Evolutionary conservation across 1,284 basidiomycete species (phyloP).

Genomic region (Marasmius fiardii): DNA sequence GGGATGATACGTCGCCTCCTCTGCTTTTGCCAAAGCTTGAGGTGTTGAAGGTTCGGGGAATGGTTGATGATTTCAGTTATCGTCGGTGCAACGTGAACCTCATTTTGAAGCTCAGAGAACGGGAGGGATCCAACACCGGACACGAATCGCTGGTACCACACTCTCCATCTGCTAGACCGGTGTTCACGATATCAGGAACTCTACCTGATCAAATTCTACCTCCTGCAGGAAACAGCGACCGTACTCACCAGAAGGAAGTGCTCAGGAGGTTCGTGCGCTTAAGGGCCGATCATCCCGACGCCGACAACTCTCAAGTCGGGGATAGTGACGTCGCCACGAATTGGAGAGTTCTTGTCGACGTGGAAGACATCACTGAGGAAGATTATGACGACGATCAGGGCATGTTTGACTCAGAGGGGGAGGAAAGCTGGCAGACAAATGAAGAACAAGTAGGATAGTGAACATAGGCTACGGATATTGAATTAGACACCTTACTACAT

Average conservation of each 20-base stretch:
- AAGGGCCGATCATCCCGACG: neutral
- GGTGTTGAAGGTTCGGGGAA: slow-evolving; percentile 7
- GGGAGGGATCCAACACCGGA: neutral
- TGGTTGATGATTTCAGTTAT: neutral
- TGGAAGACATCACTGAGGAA: slow-evolving; percentile 4
- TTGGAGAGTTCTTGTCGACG: slow-evolving; percentile 5
- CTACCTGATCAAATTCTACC: slow-evolving; percentile 1
- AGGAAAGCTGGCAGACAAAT: too few relatives aligned
- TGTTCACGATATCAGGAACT: neutral
- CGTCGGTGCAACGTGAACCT: neutral
- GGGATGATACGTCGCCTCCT: neutral
- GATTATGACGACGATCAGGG: neutral
- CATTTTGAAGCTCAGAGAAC: slow-evolving; percentile 9
- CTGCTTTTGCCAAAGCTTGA: slow-evolving; percentile 10
- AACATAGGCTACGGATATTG: too few relatives aligned
- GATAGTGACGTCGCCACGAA: slow-evolving; percentile 2
- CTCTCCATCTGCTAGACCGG: neutral
- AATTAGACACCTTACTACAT: too few relatives aligned
- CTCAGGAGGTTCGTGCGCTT: neutral
- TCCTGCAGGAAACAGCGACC: neutral
- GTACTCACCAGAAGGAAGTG: neutral
- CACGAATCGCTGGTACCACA: neutral
- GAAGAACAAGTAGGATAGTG: too few relatives aligned
- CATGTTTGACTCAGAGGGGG: too few relatives aligned
- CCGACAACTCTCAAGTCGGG: neutral